A percentile compares a stretch with the other conserved stretches of the same genome.
Evolutionary conservation across 1,284 basidiomycete species (phyloP).

Genomic region (Lentinula novae-zelandiae): DNA sequence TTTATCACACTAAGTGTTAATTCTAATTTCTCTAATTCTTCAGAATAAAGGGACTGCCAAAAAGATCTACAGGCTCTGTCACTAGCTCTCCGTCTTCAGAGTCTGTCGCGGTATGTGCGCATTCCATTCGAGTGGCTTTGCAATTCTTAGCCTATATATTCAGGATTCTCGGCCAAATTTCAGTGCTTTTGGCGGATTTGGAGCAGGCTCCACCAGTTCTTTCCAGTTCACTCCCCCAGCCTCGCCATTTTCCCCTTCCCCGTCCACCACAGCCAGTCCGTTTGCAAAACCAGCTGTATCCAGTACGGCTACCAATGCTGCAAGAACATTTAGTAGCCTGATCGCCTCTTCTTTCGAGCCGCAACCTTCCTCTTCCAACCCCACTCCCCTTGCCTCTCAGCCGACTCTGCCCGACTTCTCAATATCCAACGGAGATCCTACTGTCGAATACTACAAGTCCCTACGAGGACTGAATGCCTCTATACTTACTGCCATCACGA

Average conservation of each 20-base stretch:
- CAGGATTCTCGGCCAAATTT: not conserved
- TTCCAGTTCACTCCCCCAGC: constrained; percentile 30
- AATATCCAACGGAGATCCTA: constrained; percentile 21
- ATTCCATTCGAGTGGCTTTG: not conserved
- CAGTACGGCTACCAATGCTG: constrained; percentile 34
- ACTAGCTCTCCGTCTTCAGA: constrained; percentile 4
- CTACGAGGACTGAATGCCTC: constrained; percentile 81
- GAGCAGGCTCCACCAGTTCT: constrained; percentile 24
- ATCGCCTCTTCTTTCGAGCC: constrained; percentile 19
- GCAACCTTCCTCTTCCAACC: constrained; percentile 9
- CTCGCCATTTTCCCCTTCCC: constrained; percentile 17
- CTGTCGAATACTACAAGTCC: constrained; percentile 61
- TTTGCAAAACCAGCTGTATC: constrained; percentile 22
- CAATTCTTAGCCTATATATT: not conserved
- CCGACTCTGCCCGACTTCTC: constrained; percentile 11
- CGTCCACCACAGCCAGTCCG: constrained; percentile 4
- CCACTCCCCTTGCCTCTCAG: constrained; percentile 11
- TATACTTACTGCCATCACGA: constrained; percentile 59
- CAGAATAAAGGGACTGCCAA: constrained; percentile 59
- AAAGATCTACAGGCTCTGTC: constrained; percentile 29
- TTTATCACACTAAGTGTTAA: constrained; percentile 15
- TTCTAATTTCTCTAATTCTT: not conserved
- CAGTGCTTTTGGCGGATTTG: constrained; percentile 46
- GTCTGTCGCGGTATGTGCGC: not conserved
- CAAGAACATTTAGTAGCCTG: constrained; percentile 39